A percentile compares a stretch with the other conserved stretches of the same genome.
Conservation (phyloP, 192 early-diverging fungal genomes). For the Coemansia sp. region DNA sequence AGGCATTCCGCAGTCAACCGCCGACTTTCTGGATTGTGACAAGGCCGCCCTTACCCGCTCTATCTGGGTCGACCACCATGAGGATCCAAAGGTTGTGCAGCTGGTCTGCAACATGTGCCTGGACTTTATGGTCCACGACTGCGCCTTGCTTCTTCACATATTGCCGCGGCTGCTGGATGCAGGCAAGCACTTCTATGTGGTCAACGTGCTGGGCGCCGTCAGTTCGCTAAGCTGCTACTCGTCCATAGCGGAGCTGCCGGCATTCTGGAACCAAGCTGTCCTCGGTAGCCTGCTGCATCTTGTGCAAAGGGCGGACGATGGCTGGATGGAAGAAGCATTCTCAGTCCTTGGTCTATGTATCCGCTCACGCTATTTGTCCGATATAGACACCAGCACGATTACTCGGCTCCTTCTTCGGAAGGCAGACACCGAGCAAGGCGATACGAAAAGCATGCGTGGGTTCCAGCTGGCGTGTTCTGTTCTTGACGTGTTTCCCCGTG, state of each 20-base stretch:
- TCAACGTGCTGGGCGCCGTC: constrained; percentile 56
- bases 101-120: constrained; percentile 74
- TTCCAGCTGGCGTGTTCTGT: constrained; percentile 25
- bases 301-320: neutral
- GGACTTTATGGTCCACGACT: constrained; percentile 66
- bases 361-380: constrained; percentile 29
- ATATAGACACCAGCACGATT: constrained; percentile 16
- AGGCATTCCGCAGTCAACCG: constrained; percentile 57
- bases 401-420: constrained; percentile 11
- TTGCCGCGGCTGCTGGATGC: constrained; percentile 52
- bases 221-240: constrained; percentile 27
- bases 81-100: constrained; percentile 57
- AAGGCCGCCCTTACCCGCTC: constrained; percentile 68
- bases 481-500: constrained; percentile 24
- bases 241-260: constrained; percentile 16
- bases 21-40: constrained; percentile 64
- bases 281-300: constrained; percentile 14
- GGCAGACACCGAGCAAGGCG: neutral
- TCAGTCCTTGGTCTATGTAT: constrained; percentile 34
- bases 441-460: neutral
- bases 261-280: constrained; percentile 42
- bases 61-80: constrained; percentile 66
- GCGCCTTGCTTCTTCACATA: constrained; percentile 62
- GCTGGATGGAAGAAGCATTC: constrained; percentile 23
- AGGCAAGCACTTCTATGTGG: constrained; percentile 52